These are phyloP conservation scores for Pistacia atlantica DNA, from an alignment of 345 rosid genomes.

Conservation along the genomic window DNA sequence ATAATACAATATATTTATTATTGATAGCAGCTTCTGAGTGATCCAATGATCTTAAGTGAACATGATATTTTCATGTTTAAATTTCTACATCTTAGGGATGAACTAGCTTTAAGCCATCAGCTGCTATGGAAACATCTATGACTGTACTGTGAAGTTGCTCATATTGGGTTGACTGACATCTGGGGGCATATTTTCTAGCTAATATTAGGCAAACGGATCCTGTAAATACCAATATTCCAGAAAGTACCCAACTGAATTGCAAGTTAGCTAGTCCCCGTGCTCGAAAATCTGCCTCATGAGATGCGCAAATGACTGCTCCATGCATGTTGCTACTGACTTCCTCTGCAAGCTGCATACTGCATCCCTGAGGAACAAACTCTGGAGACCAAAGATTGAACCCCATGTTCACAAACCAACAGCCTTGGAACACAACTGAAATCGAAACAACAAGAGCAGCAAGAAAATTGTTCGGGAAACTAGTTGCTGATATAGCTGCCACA, in stretches of 20 bases:
- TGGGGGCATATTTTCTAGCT: slow-evolving; percentile 34
- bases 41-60: neutral
- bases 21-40: slow-evolving; percentile 7
- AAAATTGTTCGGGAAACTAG: slow-evolving; percentile 52
- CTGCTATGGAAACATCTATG: slow-evolving; percentile 34
- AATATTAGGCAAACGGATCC: slow-evolving; percentile 58
- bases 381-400: slow-evolving; percentile 88
- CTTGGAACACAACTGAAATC: slow-evolving; percentile 70
- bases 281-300: slow-evolving; percentile 57
- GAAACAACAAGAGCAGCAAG: slow-evolving; percentile 61
- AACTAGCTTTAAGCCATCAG: slow-evolving; percentile 32
- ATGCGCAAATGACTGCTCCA: slow-evolving; percentile 62
- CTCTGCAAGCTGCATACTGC: slow-evolving; percentile 39
- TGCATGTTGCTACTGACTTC: slow-evolving; percentile 32
- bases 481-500: slow-evolving; percentile 50
- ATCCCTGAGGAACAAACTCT: slow-evolving; percentile 62
- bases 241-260: slow-evolving; percentile 92
- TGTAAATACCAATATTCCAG: slow-evolving; percentile 56
- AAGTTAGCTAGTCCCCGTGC: slow-evolving; percentile 81
- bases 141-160: slow-evolving; percentile 47
- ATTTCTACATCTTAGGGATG: slow-evolving; percentile 22
- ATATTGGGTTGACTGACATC: slow-evolving; percentile 38
- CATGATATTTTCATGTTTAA: slow-evolving; percentile 4
- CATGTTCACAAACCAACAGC: slow-evolving; percentile 88
- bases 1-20: neutral